These are phyloP conservation scores for Wallacemonas sp. DNA, from an alignment of 208 protist genomes.

Conservation along the genomic window DNA sequence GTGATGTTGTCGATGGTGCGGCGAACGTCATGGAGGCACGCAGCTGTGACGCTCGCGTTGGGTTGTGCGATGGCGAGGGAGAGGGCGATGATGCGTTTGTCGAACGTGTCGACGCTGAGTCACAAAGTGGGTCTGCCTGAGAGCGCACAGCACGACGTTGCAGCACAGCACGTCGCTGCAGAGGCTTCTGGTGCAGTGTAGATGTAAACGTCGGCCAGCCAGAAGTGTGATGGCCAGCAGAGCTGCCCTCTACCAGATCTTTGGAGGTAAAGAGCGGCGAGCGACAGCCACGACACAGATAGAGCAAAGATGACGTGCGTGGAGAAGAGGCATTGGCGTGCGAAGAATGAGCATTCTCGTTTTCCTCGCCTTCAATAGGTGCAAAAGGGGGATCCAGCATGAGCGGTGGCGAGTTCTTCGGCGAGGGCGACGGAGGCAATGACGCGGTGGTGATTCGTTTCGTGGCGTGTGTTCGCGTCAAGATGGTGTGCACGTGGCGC, in stretches of 20 bases:
- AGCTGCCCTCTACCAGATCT: not conserved
- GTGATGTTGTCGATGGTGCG: conserved; percentile 4
- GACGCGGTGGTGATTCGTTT: too few relatives aligned
- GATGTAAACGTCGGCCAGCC: conserved; percentile 12
- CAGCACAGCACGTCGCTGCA: conserved; percentile 40
- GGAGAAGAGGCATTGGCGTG: too few relatives aligned
- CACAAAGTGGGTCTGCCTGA: conserved; percentile 1
- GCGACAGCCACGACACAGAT: not conserved
- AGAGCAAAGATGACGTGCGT: too few relatives aligned
- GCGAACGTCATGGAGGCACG: not conserved
- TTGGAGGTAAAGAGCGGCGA: conserved; percentile 3
- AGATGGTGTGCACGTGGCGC: too few relatives aligned
- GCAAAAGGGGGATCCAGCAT: too few relatives aligned
- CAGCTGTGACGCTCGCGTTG: not conserved
- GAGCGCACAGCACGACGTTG: conserved; percentile 13
- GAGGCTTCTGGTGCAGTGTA: conserved; percentile 29
- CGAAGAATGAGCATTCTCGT: too few relatives aligned
- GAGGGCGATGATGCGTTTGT: not conserved
- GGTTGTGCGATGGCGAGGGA: not conserved
- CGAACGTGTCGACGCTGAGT: not conserved
- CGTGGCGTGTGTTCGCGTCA: too few relatives aligned
- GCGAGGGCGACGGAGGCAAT: too few relatives aligned
- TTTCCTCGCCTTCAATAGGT: too few relatives aligned
- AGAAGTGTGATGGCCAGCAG: not conserved
- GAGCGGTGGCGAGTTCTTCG: too few relatives aligned